Conservation (phyloP, 441 rosid species). For the Adansonia grandidieri region DNA sequence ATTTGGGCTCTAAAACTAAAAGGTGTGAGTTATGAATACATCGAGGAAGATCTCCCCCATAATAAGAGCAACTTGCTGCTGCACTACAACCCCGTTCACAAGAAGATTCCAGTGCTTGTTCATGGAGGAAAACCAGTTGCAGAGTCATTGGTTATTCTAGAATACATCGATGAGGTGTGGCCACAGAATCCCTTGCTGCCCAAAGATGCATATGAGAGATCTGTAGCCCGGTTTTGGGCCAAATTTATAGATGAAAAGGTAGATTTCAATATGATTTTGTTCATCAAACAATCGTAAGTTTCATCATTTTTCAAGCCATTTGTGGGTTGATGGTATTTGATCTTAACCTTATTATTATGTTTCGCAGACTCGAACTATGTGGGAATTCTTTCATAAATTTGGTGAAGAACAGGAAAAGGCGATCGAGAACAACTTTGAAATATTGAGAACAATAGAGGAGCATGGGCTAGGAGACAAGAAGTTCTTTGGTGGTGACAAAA, state of each 20-base stretch:
- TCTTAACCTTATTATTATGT: not conserved
- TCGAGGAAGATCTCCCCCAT: slow-evolving; percentile 47
- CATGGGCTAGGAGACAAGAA: slow-evolving; percentile 15
- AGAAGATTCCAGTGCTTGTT: slow-evolving; percentile 50
- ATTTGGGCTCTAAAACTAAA: slow-evolving; percentile 51
- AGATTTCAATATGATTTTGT: not conserved
- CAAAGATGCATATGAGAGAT: slow-evolving; percentile 33
- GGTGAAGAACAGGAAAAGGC: slow-evolving; percentile 14
- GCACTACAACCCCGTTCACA: slow-evolving; percentile 49
- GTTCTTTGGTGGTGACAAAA: not conserved
- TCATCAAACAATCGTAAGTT: not conserved
- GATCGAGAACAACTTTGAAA: not conserved
- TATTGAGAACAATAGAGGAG: slow-evolving; percentile 19
- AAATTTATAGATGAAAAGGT: slow-evolving; percentile 42
- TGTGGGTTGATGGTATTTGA: too few relatives aligned
- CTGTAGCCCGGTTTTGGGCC: slow-evolving; percentile 43
- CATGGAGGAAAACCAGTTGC: slow-evolving; percentile 45
- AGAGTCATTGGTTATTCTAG: slow-evolving; percentile 56
- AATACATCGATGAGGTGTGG: slow-evolving; percentile 59
- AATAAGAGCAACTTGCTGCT: slow-evolving; percentile 42
- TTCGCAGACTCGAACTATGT: slow-evolving; percentile 15
- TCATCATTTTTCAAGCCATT: not conserved
- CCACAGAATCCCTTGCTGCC: slow-evolving; percentile 45
- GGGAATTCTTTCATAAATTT: slow-evolving; percentile 4
- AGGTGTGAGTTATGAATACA: slow-evolving; percentile 38